Evolutionary conservation across 192 early-diverging fungal species (phyloP).

Genomic region (Mortierella claussenii): DNA sequence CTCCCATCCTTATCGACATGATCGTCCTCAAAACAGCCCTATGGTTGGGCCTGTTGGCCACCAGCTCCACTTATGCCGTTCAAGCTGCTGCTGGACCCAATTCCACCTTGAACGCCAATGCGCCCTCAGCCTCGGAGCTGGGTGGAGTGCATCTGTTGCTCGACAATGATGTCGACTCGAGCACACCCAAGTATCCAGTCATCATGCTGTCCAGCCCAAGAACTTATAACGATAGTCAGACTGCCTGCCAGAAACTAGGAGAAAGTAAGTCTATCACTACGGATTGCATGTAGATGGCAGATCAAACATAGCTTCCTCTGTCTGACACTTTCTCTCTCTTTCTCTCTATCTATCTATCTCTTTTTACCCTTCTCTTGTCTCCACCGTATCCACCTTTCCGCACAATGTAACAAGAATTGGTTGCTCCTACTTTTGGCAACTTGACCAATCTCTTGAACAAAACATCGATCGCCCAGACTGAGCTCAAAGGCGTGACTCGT

Average conservation of each 20-base stretch:
- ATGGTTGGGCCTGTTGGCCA: too few relatives aligned
- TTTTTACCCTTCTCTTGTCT: neutral
- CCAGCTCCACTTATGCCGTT: too few relatives aligned
- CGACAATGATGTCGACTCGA: conserved; percentile 34
- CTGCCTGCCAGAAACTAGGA: conserved; percentile 3
- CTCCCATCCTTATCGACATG: too few relatives aligned
- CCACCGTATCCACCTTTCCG: neutral
- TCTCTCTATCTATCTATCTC: neutral
- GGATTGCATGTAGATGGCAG: neutral
- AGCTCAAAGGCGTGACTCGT: neutral
- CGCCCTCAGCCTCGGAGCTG: too few relatives aligned
- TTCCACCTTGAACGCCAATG: too few relatives aligned
- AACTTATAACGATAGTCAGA: neutral
- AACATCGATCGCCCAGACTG: conserved; percentile 15
- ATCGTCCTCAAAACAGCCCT: too few relatives aligned
- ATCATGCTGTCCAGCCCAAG: conserved; percentile 30
- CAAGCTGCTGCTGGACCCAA: too few relatives aligned
- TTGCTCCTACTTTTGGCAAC: neutral
- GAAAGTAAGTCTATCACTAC: conserved; percentile 15
- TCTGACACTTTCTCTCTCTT: neutral
- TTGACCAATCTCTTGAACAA: conserved; percentile 4
- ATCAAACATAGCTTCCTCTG: neutral
- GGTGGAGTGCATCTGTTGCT: conserved; percentile 28
- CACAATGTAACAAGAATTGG: too few relatives aligned
- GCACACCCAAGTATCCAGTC: conserved; percentile 20